Evolutionary conservation across 768 basidiomycete genomes (phyloP).

Genomic region (Lyophyllum atratum): DNA sequence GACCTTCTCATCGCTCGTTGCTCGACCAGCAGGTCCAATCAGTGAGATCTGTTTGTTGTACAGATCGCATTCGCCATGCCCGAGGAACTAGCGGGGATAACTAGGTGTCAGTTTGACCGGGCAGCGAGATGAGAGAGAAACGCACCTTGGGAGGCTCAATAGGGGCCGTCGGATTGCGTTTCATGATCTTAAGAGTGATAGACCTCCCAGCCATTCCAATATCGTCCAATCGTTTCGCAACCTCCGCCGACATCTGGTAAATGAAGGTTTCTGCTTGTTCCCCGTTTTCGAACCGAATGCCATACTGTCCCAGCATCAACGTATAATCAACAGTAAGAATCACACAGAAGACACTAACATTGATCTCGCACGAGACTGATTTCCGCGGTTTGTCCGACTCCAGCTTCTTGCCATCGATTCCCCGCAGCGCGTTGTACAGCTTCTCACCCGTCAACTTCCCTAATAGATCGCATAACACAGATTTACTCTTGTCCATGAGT

Average conservation of each 20-base stretch:
- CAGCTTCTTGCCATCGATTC: conserved; percentile 78
- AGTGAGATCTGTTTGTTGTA: conserved; percentile 77
- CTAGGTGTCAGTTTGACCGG: background rate
- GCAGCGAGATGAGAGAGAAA: background rate
- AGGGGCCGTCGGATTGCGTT: conserved; percentile 82
- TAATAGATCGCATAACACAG: conserved; percentile 65
- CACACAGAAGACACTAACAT: conserved; percentile 52
- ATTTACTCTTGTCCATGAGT: conserved; percentile 62
- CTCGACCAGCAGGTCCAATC: conserved; percentile 56
- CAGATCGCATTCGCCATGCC: conserved; percentile 83
- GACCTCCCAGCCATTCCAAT: conserved; percentile 71
- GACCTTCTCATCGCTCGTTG: conserved; percentile 71
- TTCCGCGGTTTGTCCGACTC: conserved; percentile 87
- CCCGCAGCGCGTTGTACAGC: conserved; percentile 80
- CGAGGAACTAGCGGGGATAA: conserved; percentile 66
- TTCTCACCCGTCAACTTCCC: conserved; percentile 85
- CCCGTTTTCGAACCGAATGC: conserved; percentile 86
- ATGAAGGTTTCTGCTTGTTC: conserved; percentile 84
- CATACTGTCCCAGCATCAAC: conserved; percentile 62
- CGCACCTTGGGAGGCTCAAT: conserved; percentile 87
- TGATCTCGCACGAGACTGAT: conserved; percentile 93
- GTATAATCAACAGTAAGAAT: background rate
- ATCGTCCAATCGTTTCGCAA: conserved; percentile 68
- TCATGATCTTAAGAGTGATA: conserved; percentile 88
- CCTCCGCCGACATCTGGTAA: conserved; percentile 74